Evolutionary conservation across 495 filamentous ascomycete genomes (phyloP).

Genomic region (Daldinia concentrica): DNA sequence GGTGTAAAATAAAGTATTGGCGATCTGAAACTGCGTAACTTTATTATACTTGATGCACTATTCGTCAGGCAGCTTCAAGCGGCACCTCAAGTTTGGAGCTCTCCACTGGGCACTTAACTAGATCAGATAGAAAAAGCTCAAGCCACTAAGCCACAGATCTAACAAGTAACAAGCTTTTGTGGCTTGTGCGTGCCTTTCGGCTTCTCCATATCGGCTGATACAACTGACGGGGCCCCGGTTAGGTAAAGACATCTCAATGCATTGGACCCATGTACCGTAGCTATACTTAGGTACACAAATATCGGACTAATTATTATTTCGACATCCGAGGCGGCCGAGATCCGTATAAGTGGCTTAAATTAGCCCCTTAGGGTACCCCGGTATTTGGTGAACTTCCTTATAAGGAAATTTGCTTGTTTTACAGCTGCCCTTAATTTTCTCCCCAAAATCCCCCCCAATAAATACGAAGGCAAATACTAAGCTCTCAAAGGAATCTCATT

Average conservation of each 20-base stretch:
- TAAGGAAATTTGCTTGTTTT: slow-evolving; percentile 2
- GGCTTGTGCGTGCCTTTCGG: background rate
- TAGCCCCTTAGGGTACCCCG: background rate
- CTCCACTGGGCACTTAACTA: background rate
- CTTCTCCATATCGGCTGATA: background rate
- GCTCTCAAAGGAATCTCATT: background rate
- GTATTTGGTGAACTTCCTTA: slow-evolving; percentile 1
- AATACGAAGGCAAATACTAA: slow-evolving; percentile 19
- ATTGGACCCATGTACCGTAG: no score
- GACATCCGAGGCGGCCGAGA: background rate
- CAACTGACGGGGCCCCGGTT: no score
- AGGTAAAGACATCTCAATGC: no score
- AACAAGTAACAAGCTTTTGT: background rate
- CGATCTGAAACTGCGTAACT: background rate
- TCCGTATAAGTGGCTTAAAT: background rate
- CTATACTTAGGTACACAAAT: background rate
- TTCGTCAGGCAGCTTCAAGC: slow-evolving; percentile 19
- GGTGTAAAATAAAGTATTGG: background rate
- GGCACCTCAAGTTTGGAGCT: slow-evolving; percentile 15
- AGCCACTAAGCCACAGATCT: slow-evolving; percentile 11
- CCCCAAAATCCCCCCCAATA: slow-evolving; percentile 21
- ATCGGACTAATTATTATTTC: slow-evolving; percentile 7
- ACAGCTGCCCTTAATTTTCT: slow-evolving; percentile 32
- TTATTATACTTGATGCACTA: slow-evolving; percentile 5
- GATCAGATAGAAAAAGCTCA: slow-evolving; percentile 1